phyloP scores from a whole-genome alignment of 805 yeast species.

The Candida manassasensis region DNA sequence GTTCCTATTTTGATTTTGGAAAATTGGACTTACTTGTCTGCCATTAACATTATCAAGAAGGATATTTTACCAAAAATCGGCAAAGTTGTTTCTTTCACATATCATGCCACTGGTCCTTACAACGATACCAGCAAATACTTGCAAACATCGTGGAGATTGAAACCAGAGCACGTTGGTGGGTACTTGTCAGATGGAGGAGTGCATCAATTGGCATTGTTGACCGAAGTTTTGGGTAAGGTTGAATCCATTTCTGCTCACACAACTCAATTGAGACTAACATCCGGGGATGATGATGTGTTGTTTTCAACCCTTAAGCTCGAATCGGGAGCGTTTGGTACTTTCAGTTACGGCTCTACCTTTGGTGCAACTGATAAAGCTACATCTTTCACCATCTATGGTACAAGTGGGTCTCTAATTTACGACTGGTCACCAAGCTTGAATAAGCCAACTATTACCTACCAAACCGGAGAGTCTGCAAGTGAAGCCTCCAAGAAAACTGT shows the following conservation, averaged over 20 bases:
- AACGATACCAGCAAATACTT: conserved; percentile 55
- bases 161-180: conserved; percentile 92
- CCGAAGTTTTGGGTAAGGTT: conserved; percentile 75
- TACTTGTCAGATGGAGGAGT: conserved; percentile 94
- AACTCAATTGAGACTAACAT: conserved; percentile 65
- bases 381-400: conserved; percentile 69
- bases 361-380: conserved; percentile 75
- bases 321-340: conserved; percentile 71
- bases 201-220: conserved; percentile 84
- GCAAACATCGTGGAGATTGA: conserved; percentile 78
- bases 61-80: conserved; percentile 70
- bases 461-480: conserved; percentile 25
- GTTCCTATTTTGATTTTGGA: conserved; percentile 76
- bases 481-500: conserved; percentile 49
- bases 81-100: conserved; percentile 61
- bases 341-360: conserved; percentile 81
- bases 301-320: conserved; percentile 63
- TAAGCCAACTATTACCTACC: conserved; percentile 36
- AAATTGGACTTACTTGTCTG: conserved; percentile 74
- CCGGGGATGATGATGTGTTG: conserved; percentile 80
- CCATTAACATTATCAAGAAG: conserved; percentile 47
- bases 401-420: conserved; percentile 66
- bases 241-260: conserved; percentile 71
- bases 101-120: conserved; percentile 72
- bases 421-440: conserved; percentile 53